These are phyloP conservation scores for Serendipita sp. DNA, from an alignment of 768 basidiomycete species.

Conservation along the genomic window DNA sequence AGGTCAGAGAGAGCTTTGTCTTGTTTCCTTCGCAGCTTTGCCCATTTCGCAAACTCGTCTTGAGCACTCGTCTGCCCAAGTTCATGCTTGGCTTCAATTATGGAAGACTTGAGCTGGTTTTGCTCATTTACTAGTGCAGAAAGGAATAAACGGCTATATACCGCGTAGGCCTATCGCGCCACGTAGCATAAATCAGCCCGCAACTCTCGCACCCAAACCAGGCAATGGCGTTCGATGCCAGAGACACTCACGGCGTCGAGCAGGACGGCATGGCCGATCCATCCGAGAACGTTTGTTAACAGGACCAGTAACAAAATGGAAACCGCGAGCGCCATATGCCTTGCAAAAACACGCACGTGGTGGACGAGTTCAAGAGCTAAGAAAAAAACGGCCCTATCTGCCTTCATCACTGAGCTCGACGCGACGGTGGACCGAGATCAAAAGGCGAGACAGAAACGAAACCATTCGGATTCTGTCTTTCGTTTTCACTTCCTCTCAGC, in stretches of 20 bases:
- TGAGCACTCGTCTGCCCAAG: conserved; percentile 83
- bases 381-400: no score
- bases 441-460: no score
- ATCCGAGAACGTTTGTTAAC: conserved; percentile 66
- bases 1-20: conserved; percentile 86
- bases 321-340: conserved; percentile 57
- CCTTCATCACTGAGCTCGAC: no score
- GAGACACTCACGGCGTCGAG: conserved; percentile 51
- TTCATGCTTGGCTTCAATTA: conserved; percentile 69
- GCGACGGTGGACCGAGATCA: no score
- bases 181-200: neutral
- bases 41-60: conserved; percentile 98
- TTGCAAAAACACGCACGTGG: neutral
- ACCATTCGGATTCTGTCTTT: no score
- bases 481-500: no score
- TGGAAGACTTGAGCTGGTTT: conserved; percentile 57
- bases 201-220: neutral
- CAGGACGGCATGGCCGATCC: conserved; percentile 78
- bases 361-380: neutral
- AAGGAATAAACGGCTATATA: conserved; percentile 55
- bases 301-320: conserved; percentile 74
- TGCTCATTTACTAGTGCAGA: conserved; percentile 41
- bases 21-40: conserved; percentile 73
- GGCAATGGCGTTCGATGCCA: neutral
- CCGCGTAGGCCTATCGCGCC: conserved; percentile 45